Evolutionary conservation across 2,329 filamentous ascomycete genomes (phyloP).

Genomic region (Fusarium globosum): DNA sequence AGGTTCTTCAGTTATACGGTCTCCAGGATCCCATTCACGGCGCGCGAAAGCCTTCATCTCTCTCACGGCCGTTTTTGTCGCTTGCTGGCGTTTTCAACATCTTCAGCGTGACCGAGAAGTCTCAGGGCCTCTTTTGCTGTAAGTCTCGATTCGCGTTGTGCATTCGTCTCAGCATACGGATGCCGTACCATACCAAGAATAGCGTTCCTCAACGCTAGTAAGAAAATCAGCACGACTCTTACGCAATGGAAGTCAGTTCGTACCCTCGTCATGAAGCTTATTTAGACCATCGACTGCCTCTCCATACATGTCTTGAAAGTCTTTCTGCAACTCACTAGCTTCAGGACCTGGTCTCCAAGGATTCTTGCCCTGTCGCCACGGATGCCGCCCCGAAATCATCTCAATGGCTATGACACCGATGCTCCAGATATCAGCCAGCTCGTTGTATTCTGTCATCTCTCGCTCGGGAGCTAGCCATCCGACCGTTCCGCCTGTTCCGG

Average conservation of each 20-base stretch:
- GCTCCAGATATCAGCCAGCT: background rate
- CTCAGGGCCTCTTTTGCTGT: background rate
- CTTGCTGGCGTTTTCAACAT: background rate
- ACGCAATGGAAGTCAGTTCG: rapidly evolving
- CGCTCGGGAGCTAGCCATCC: background rate
- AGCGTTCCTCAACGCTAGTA: background rate
- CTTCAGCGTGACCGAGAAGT: rapidly evolving
- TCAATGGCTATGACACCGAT: background rate
- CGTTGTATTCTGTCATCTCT: background rate
- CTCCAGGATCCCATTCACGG: background rate
- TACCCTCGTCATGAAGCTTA: background rate
- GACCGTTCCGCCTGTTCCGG: background rate
- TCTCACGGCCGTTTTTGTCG: background rate
- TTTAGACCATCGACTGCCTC: rapidly evolving
- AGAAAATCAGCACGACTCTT: rapidly evolving
- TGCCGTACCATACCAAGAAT: background rate
- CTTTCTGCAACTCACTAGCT: background rate
- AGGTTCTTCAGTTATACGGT: background rate
- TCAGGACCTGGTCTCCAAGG: background rate
- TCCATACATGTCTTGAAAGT: background rate
- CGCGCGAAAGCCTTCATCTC: background rate
- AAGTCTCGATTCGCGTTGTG: rapidly evolving
- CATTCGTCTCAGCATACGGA: background rate
- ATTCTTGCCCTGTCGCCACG: background rate
- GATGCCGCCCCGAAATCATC: background rate